Percentiles rank a stretch among this genome's conserved stretches.
Evolutionary conservation across 805 yeast genomes (phyloP).

Genomic region (Kluyveromyces dobzhanskii): DNA sequence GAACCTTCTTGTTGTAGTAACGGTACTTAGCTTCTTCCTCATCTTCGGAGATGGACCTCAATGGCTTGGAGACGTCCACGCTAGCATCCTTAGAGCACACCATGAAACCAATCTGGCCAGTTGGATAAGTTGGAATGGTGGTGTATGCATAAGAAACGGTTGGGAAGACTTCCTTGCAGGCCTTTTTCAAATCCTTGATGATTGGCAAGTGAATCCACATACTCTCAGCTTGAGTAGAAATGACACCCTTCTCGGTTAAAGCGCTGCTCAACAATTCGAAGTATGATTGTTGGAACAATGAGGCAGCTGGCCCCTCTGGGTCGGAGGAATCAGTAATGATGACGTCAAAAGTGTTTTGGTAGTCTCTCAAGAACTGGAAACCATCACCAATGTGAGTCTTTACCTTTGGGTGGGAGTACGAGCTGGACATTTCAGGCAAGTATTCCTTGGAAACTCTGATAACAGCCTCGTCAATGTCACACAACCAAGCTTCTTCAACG

Average conservation of each 20-base stretch:
- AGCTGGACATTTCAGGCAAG: constrained; percentile 79
- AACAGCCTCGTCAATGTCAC: constrained; percentile 94
- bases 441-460: constrained; percentile 78
- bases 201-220: constrained; percentile 87
- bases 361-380: constrained; percentile 84
- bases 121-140: constrained; percentile 92
- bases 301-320: constrained; percentile 97
- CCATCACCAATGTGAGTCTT: constrained; percentile 93
- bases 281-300: constrained; percentile 86
- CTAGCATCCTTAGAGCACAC: constrained; percentile 73
- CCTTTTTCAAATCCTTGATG: constrained; percentile 72
- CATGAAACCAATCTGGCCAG: constrained; percentile 98
- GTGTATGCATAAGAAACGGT: constrained; percentile 86
- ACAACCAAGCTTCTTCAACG: constrained; percentile 82
- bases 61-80: constrained; percentile 60
- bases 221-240: constrained; percentile 90
- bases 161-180: constrained; percentile 81
- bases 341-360: constrained; percentile 83
- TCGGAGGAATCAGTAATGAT: constrained; percentile 96
- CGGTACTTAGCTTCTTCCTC: constrained; percentile 58
- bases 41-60: constrained; percentile 53
- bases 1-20: constrained; percentile 80
- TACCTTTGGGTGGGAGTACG: constrained; percentile 82
- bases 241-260: constrained; percentile 87
- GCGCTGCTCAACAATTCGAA: constrained; percentile 78